A percentile compares a stretch with the other conserved stretches of the same genome.
Evolutionary conservation across 345 rosid species (phyloP).

Genomic region (Eucalyptus marginata): DNA sequence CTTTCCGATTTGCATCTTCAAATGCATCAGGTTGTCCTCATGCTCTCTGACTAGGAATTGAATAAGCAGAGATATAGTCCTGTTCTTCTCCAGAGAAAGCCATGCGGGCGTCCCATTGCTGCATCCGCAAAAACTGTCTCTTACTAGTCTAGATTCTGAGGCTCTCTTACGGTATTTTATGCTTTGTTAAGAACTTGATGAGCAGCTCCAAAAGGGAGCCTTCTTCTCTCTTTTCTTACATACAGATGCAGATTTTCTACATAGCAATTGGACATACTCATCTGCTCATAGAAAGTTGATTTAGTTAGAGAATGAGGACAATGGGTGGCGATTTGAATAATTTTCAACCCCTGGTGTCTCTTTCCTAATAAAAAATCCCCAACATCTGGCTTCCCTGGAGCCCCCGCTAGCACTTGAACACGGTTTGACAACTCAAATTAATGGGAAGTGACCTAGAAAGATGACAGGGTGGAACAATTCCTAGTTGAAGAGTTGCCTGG

Average conservation of each 20-base stretch:
- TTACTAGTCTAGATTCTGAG: background rate
- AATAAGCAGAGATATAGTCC: background rate
- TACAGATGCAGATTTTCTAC: background rate
- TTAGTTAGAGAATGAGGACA: no score
- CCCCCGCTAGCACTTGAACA: no score
- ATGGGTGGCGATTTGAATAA: no score
- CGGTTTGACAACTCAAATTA: no score
- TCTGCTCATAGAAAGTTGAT: no score
- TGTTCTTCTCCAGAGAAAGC: background rate
- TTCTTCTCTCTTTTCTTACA: background rate
- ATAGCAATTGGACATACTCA: no score
- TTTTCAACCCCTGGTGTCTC: background rate
- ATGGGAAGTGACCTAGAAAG: background rate
- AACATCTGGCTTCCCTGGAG: background rate
- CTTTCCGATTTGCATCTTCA: background rate
- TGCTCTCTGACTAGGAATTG: background rate
- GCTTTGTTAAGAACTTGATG: background rate
- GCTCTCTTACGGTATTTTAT: background rate
- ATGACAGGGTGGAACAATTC: background rate
- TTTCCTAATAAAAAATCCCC: background rate
- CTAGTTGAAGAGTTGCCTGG: background rate
- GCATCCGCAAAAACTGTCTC: no score
- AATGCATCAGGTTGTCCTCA: background rate
- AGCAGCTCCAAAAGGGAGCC: background rate
- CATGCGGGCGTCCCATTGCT: background rate